A percentile compares a stretch with the other conserved stretches of the same genome.
phyloP scores from a whole-genome alignment of 805 yeast genomes.

The Pichia eremophila region DNA sequence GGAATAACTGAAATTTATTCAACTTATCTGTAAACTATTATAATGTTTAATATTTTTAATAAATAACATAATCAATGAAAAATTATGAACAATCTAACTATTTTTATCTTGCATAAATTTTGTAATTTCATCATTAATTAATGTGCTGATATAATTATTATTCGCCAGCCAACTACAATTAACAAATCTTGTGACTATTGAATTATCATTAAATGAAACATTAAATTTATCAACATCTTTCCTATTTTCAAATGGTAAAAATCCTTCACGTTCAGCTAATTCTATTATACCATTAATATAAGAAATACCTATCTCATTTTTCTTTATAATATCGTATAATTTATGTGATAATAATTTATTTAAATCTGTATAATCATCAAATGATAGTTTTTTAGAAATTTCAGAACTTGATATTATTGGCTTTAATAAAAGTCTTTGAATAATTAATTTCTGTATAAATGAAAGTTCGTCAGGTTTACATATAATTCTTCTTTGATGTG shows the following conservation, averaged over 20 bases:
- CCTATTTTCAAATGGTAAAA: constrained; percentile 8
- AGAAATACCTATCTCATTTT: constrained; percentile 10
- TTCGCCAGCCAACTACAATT: background rate
- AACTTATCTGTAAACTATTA: background rate
- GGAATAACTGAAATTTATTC: constrained; percentile 9
- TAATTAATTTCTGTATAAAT: constrained; percentile 39
- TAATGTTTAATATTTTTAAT: background rate
- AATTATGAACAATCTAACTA: too few relatives aligned
- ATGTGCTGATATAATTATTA: background rate
- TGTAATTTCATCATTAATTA: background rate
- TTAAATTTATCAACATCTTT: constrained; percentile 6
- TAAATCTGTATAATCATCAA: constrained; percentile 40
- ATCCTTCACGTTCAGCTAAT: constrained; percentile 21
- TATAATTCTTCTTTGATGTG: too few relatives aligned
- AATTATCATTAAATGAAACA: background rate
- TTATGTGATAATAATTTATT: constrained; percentile 55
- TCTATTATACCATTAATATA: constrained; percentile 23
- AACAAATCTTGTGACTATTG: constrained; percentile 4
- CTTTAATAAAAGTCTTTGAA: constrained; percentile 51
- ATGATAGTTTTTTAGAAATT: constrained; percentile 13
- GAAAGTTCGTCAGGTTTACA: background rate
- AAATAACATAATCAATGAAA: background rate
- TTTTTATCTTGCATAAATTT: background rate
- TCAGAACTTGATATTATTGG: constrained; percentile 33
- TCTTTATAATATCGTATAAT: constrained; percentile 32